Conservation (phyloP, 164 flowering plant genomes). For the Santalum album region DNA sequence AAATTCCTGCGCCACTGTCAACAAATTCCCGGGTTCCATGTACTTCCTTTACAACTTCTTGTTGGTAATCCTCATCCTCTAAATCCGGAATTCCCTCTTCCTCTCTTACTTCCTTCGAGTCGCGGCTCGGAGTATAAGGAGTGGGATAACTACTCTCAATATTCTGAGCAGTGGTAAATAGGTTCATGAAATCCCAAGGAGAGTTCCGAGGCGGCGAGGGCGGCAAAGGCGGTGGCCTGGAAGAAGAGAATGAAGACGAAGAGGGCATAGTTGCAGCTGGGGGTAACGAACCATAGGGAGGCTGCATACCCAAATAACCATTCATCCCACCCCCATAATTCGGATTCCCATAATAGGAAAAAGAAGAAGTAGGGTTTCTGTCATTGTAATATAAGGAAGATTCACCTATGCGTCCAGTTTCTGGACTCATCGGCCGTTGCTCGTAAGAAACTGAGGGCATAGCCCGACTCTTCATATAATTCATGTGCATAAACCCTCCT, state of each 20-base stretch:
- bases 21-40: constrained; percentile 50
- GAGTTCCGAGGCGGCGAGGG: constrained; percentile 64
- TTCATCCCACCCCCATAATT: constrained; percentile 18
- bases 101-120: neutral
- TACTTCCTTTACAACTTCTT: constrained; percentile 79
- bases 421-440: constrained; percentile 48
- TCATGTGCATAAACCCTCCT: constrained; percentile 34
- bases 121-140: constrained; percentile 19
- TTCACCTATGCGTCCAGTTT: constrained; percentile 39
- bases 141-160: constrained; percentile 21
- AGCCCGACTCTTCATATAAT: constrained; percentile 56
- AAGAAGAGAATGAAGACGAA: constrained; percentile 33
- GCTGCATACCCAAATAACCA: constrained; percentile 26
- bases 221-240: constrained; percentile 77
- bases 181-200: constrained; percentile 81
- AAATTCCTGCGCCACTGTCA: constrained; percentile 20
- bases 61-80: constrained; percentile 50
- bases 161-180: constrained; percentile 41
- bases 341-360: constrained; percentile 15
- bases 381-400: constrained; percentile 19
- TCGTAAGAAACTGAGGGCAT: constrained; percentile 52
- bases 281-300: constrained; percentile 14
- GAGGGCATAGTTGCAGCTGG: constrained; percentile 5
- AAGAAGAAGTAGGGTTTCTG: constrained; percentile 7
- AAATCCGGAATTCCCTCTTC: constrained; percentile 4